Percentiles rank a stretch among this genome's conserved stretches.
phyloP scores from a whole-genome alignment of 352 stramenopile genomes.

The Pythium folliculosum region DNA sequence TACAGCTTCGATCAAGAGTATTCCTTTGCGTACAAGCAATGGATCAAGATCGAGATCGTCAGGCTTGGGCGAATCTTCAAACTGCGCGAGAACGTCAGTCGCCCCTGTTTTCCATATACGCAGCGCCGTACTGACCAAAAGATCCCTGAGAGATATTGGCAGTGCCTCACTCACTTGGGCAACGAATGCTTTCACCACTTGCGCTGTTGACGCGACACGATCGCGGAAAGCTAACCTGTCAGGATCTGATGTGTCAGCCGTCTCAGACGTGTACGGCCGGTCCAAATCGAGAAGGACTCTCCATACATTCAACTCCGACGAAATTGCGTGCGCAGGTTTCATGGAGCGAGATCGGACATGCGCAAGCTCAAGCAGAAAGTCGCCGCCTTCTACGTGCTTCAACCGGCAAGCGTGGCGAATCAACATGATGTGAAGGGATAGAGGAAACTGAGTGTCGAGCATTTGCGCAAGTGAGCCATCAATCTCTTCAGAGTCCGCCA shows the following conservation, averaged over 20 bases:
- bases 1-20: slow-evolving; percentile 37
- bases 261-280: neutral
- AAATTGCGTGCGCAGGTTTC: neutral
- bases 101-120: slow-evolving; percentile 39
- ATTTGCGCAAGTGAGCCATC: neutral
- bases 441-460: slow-evolving; percentile 7
- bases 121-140: neutral
- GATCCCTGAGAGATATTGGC: neutral
- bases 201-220: neutral
- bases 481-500: neutral
- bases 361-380: neutral
- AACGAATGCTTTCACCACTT: neutral
- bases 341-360: neutral
- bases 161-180: neutral
- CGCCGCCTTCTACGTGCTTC: neutral
- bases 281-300: slow-evolving; percentile 11
- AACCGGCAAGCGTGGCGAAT: slow-evolving; percentile 9
- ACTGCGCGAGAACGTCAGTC: slow-evolving; percentile 31
- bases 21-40: neutral
- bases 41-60: neutral
- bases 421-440: slow-evolving; percentile 3
- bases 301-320: slow-evolving; percentile 11
- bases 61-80: slow-evolving; percentile 30
- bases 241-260: neutral
- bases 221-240: neutral